Percentiles rank a stretch among this genome's conserved stretches.
Evolutionary conservation across 2,329 filamentous ascomycete species (phyloP).

Genomic region (Gliomastix tumulicola): DNA sequence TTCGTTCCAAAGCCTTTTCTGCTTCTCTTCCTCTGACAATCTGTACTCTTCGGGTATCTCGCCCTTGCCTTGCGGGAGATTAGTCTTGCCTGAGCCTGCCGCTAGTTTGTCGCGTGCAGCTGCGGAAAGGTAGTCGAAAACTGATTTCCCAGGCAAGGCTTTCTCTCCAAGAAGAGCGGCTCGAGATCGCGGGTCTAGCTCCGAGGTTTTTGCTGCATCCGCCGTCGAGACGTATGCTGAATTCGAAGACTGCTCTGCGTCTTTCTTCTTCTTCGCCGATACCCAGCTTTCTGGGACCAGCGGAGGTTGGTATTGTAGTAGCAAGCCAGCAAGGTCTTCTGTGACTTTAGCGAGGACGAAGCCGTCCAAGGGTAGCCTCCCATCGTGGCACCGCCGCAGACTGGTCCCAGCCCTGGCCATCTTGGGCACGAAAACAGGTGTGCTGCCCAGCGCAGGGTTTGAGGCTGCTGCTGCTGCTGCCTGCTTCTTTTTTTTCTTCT

Average conservation of each 20-base stretch:
- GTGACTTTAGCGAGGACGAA: conserved; percentile 62
- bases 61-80: conserved; percentile 71
- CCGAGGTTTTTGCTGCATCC: conserved; percentile 71
- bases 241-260: conserved; percentile 3
- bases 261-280: conserved; percentile 40
- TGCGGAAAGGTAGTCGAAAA: conserved; percentile 86
- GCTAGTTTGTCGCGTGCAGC: conserved; percentile 71
- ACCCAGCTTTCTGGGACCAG: conserved; percentile 69
- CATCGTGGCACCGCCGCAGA: conserved; percentile 69
- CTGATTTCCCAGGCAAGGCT: conserved; percentile 76
- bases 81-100: conserved; percentile 63
- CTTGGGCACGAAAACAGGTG: conserved; percentile 71
- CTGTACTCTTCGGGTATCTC: conserved; percentile 64
- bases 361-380: conserved; percentile 69
- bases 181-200: conserved; percentile 67
- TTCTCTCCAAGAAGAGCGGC: conserved; percentile 77
- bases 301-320: conserved; percentile 52
- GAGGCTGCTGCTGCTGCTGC: conserved; percentile 32
- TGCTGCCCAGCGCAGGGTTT: conserved; percentile 59
- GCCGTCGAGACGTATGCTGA: conserved; percentile 56
- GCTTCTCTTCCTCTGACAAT: conserved; percentile 55
- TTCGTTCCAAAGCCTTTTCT: conserved; percentile 48
- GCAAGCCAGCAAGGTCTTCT: conserved; percentile 22
- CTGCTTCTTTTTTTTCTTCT: conserved; percentile 68
- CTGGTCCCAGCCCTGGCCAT: conserved; percentile 17